Conservation (phyloP, 2,329 filamentous ascomycete species). For the Thielaviopsis ethacetica region DNA sequence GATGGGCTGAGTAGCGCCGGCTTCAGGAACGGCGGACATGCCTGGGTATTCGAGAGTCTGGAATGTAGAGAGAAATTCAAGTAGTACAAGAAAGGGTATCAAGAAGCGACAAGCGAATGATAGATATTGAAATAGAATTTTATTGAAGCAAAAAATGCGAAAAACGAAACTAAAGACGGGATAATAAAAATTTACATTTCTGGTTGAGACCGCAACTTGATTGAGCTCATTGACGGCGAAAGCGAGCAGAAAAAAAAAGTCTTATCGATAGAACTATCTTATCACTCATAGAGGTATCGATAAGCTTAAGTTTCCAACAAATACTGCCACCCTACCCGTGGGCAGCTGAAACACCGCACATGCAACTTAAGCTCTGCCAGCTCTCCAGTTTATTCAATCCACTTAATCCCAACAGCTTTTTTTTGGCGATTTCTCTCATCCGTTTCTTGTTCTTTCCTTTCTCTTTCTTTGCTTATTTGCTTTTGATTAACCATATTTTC, state of each 20-base stretch:
- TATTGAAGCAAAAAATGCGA: neutral
- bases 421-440: too few relatives aligned
- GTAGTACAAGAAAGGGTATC: neutral
- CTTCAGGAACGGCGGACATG: neutral
- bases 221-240: conserved; percentile 1
- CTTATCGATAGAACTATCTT: conserved; percentile 7
- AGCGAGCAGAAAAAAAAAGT: conserved; percentile 9
- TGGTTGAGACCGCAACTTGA: conserved; percentile 4
- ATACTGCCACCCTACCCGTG: neutral
- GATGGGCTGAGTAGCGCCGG: neutral
- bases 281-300: neutral
- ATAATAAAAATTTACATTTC: neutral
- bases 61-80: neutral
- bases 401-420: neutral
- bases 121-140: neutral
- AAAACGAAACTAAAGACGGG: neutral
- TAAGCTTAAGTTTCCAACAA: neutral
- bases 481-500: neutral
- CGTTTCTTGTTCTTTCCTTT: neutral
- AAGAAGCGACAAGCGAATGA: neutral
- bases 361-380: neutral
- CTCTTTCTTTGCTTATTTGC: neutral
- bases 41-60: neutral
- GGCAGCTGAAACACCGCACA: neutral
- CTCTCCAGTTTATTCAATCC: neutral